Evolutionary conservation across 2,329 filamentous ascomycete genomes (phyloP).

Genomic region (Mycocentrospora acerina): DNA sequence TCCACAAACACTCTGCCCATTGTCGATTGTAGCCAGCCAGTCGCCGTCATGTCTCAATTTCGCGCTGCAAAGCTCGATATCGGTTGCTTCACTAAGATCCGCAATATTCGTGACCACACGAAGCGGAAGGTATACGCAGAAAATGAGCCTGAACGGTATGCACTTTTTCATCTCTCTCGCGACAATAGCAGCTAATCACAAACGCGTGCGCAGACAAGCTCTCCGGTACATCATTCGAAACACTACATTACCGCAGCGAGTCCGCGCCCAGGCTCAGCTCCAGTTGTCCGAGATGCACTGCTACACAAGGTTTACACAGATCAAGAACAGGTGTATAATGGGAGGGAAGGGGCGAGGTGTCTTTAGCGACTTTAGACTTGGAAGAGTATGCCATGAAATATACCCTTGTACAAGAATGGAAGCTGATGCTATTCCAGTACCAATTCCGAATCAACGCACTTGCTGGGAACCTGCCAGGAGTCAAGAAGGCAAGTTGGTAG

Average conservation of each 20-base stretch:
- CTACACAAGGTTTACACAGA: conserved; percentile 91
- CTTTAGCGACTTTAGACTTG: conserved; percentile 90
- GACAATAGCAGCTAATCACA: conserved; percentile 6
- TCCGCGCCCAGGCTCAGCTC: conserved; percentile 88
- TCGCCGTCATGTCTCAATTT: conserved; percentile 65
- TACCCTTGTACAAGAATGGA: no score
- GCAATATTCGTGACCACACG: conserved; percentile 88
- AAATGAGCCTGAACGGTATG: conserved; percentile 83
- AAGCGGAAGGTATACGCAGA: conserved; percentile 92
- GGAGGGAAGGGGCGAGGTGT: conserved; percentile 89
- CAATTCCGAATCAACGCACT: conserved; percentile 91
- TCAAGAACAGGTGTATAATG: conserved; percentile 89
- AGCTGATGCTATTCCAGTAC: conserved; percentile 61
- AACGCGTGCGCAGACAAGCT: conserved; percentile 67
- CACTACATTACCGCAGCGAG: conserved; percentile 76
- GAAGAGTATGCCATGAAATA: conserved; percentile 64
- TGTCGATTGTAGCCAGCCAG: conserved; percentile 11
- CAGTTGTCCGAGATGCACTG: conserved; percentile 93
- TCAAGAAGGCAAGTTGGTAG: conserved; percentile 96
- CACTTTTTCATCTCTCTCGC: conserved; percentile 7
- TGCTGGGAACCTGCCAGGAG: conserved; percentile 81
- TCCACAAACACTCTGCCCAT: conserved; percentile 1
- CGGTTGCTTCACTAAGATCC: conserved; percentile 82
- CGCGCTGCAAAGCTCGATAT: conserved; percentile 83
- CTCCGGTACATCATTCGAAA: conserved; percentile 85